Conservation (phyloP, 176 grass and related monocot genomes). For the Miscanthus lutarioriparius region DNA sequence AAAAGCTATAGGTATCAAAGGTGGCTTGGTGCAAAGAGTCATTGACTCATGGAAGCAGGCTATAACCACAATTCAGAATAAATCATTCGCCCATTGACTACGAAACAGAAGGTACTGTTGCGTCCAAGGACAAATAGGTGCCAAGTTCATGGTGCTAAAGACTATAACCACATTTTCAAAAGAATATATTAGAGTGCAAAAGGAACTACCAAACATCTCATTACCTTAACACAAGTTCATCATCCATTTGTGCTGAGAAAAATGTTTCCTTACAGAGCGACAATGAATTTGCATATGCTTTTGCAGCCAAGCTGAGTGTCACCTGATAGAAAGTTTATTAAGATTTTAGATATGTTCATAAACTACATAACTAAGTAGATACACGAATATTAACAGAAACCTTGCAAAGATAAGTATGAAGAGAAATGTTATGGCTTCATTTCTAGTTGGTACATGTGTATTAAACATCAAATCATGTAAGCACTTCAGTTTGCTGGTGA, state of each 20-base stretch:
- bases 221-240: slow-evolving; percentile 73
- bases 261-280: slow-evolving; percentile 93
- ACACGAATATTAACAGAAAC: background rate
- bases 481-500: background rate
- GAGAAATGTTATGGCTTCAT: background rate
- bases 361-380: background rate
- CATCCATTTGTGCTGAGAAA: slow-evolving; percentile 85
- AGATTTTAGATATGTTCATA: background rate
- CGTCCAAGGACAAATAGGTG: background rate
- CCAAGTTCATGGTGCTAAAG: background rate
- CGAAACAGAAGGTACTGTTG: background rate
- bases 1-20: background rate
- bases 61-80: background rate
- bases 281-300: slow-evolving; percentile 88
- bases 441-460: background rate
- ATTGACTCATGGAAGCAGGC: background rate
- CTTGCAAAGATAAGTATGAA: background rate
- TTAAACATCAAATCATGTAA: slow-evolving; percentile 17
- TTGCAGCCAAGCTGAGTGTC: slow-evolving; percentile 90
- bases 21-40: background rate
- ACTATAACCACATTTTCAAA: background rate
- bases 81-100: background rate
- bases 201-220: background rate
- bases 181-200: background rate
- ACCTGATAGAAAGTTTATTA: slow-evolving; percentile 52